A percentile compares a stretch with the other conserved stretches of the same genome.
phyloP scores from a whole-genome alignment of 2,329 filamentous ascomycete species.

The Hirsutella rhossiliensis region DNA sequence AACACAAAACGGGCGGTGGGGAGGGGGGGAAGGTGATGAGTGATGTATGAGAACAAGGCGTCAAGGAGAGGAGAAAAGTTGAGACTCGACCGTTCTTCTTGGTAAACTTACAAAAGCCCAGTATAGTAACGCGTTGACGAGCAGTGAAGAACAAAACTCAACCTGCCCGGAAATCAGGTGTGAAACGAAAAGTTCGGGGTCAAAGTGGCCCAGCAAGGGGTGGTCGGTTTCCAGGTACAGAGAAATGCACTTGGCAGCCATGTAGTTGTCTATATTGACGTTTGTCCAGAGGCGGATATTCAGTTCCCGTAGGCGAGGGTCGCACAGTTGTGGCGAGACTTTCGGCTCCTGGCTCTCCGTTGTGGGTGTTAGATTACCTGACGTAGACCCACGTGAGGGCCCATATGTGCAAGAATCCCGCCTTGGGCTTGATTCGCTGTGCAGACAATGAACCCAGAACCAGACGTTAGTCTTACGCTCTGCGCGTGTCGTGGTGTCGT shows the following conservation, averaged over 20 bases:
- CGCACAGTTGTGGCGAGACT: constrained; percentile 8
- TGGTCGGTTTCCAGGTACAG: constrained; percentile 24
- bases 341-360: not conserved
- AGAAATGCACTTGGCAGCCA: constrained; percentile 19
- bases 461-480: too few species aligned
- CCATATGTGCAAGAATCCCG: not conserved
- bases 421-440: not conserved
- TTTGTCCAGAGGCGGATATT: constrained; percentile 20
- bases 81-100: not conserved
- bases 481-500: too few species aligned
- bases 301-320: constrained; percentile 13
- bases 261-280: constrained; percentile 13
- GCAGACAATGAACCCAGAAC: not conserved
- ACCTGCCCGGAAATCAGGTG: constrained; percentile 14
- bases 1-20: not conserved
- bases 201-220: constrained; percentile 23
- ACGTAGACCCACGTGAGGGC: not conserved
- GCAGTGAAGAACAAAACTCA: constrained; percentile 19
- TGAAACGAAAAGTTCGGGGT: constrained; percentile 19
- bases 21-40: too few species aligned
- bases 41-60: not conserved
- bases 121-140: constrained; percentile 22
- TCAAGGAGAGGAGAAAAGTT: not conserved
- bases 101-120: constrained; percentile 18
- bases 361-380: too few species aligned